A percentile compares a stretch with the other conserved stretches of the same genome.
Evolutionary conservation across 257 asterid genomes (phyloP).

Genomic region (Voacanga thouarsii): DNA sequence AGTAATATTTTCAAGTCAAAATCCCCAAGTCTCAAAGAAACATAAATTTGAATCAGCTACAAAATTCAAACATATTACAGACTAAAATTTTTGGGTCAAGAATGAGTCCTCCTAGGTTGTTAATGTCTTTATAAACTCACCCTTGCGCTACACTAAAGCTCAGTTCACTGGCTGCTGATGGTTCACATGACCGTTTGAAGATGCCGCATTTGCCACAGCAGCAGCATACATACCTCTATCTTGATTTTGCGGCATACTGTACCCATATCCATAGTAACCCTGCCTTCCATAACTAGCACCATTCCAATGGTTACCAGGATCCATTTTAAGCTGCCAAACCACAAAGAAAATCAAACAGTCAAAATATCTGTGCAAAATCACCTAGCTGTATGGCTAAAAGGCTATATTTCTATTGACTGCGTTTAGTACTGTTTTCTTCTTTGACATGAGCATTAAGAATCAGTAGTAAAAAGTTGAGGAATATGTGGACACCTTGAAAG

Average conservation of each 20-base stretch:
- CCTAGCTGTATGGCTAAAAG: background rate
- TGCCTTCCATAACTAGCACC: slow-evolving; percentile 67
- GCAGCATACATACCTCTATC: slow-evolving; percentile 34
- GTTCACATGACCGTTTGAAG: slow-evolving; percentile 65
- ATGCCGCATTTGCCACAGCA: slow-evolving; percentile 46
- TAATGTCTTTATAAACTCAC: slow-evolving; percentile 24
- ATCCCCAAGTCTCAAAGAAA: slow-evolving; percentile 11
- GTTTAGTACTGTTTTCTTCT: background rate
- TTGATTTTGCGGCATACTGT: slow-evolving; percentile 32
- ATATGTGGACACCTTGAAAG: background rate
- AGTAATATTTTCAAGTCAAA: slow-evolving; percentile 11
- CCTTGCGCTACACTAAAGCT: slow-evolving; percentile 20
- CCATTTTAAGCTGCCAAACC: slow-evolving; percentile 57
- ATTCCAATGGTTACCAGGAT: slow-evolving; percentile 53
- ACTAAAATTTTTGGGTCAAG: slow-evolving; percentile 20
- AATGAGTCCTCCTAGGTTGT: slow-evolving; percentile 32
- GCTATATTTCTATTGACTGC: background rate
- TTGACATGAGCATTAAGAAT: background rate
- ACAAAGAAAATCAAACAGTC: background rate
- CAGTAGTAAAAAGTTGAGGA: background rate
- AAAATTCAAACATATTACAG: slow-evolving; percentile 50
- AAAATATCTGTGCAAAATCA: background rate
- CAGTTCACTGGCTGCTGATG: slow-evolving; percentile 75
- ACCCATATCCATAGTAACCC: slow-evolving; percentile 71
- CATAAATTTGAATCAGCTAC: slow-evolving; percentile 44